A percentile compares a stretch with the other conserved stretches of the same genome.
phyloP scores from a whole-genome alignment of 1,139 yeast genomes.

The Starmera stellimalicola region DNA sequence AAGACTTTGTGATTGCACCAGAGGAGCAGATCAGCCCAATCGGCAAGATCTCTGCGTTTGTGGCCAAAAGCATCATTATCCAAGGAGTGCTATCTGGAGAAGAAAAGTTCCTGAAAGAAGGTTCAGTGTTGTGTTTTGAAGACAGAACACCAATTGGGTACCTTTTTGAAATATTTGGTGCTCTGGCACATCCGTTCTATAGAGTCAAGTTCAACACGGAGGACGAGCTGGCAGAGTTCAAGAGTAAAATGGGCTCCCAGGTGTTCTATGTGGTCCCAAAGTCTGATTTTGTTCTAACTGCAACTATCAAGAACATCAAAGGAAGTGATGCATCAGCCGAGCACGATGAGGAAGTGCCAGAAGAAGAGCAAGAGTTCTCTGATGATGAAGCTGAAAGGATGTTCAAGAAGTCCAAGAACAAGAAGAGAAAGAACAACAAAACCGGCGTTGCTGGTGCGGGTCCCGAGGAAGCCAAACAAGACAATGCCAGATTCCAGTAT shows the following conservation, averaged over 20 bases:
- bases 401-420: conserved; percentile 39
- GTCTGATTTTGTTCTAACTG: conserved; percentile 72
- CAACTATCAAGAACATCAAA: conserved; percentile 53
- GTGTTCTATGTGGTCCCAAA: conserved; percentile 76
- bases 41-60: conserved; percentile 63
- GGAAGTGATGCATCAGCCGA: conserved; percentile 95
- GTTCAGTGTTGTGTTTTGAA: conserved; percentile 69
- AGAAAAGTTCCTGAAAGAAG: conserved; percentile 71
- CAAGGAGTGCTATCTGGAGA: conserved; percentile 80
- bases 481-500: conserved; percentile 1
- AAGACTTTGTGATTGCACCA: conserved; percentile 47
- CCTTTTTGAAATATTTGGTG: conserved; percentile 84
- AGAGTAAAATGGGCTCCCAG: conserved; percentile 40
- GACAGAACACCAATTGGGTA: conserved; percentile 73
- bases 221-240: conserved; percentile 34
- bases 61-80: conserved; percentile 64
- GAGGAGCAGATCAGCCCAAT: conserved; percentile 61
- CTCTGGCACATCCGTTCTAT: conserved; percentile 75
- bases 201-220: conserved; percentile 61
- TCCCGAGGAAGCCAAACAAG: too few relatives aligned
- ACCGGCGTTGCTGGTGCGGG: too few relatives aligned
- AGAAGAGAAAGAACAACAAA: conserved; percentile 41
- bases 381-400: conserved; percentile 77
- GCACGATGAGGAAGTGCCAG: conserved; percentile 90
- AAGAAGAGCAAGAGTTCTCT: conserved; percentile 88